These are phyloP conservation scores for Samsoniella hepiali DNA, from an alignment of 2,329 filamentous ascomycete genomes.

Conservation along the genomic window DNA sequence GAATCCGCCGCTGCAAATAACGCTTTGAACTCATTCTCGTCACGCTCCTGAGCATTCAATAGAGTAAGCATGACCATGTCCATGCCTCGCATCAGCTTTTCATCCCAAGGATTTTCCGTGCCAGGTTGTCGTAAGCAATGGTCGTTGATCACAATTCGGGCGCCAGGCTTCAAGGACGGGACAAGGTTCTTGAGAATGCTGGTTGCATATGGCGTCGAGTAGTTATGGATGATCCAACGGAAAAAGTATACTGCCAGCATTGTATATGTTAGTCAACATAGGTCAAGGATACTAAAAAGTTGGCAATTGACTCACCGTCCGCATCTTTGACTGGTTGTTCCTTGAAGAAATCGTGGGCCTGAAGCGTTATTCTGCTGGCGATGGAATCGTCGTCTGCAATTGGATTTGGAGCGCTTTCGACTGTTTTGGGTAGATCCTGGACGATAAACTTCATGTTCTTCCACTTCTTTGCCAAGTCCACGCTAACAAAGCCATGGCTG, in stretches of 20 bases:
- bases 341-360: slow-evolving; percentile 56
- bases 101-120: slow-evolving; percentile 42
- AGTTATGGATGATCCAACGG: slow-evolving; percentile 61
- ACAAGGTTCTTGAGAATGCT: slow-evolving; percentile 49
- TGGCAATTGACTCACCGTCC: slow-evolving; percentile 39
- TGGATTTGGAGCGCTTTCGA: slow-evolving; percentile 45
- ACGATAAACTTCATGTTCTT: slow-evolving; percentile 53
- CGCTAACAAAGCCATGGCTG: slow-evolving; percentile 54
- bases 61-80: slow-evolving; percentile 51
- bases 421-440: slow-evolving; percentile 50
- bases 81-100: slow-evolving; percentile 47
- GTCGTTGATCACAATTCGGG: slow-evolving; percentile 46
- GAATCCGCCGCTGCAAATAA: slow-evolving; percentile 43
- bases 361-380: slow-evolving; percentile 39
- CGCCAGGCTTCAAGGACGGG: slow-evolving; percentile 53
- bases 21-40: slow-evolving; percentile 42
- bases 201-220: slow-evolving; percentile 51
- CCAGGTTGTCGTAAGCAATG: slow-evolving; percentile 42
- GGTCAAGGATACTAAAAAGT: not conserved
- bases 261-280: not conserved
- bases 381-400: slow-evolving; percentile 38
- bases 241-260: slow-evolving; percentile 49
- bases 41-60: slow-evolving; percentile 50
- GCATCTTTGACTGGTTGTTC: slow-evolving; percentile 52
- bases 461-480: slow-evolving; percentile 51